Conservation (phyloP, 2,329 filamentous ascomycete species). For the Bipolaris oryzae region DNA sequence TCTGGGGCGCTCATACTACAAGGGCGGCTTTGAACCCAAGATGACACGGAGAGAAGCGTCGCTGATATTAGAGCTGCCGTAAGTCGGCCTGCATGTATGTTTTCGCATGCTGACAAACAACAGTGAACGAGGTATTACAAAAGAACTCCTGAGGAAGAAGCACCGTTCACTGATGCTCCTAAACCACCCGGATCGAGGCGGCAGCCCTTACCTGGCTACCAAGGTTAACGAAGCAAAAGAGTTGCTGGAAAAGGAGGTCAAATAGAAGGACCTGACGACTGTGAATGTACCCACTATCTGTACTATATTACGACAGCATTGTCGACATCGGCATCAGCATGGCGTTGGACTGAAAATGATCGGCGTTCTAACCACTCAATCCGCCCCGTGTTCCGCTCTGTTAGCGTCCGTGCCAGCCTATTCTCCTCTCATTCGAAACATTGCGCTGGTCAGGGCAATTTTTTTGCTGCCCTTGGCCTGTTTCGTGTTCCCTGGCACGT, state of each 20-base stretch:
- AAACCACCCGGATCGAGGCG: conserved; percentile 97
- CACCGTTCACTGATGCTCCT: conserved; percentile 95
- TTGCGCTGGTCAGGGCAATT: not conserved
- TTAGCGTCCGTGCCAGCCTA: not conserved
- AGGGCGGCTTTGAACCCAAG: conserved; percentile 94
- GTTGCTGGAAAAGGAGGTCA: conserved; percentile 76
- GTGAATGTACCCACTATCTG: conserved; percentile 24
- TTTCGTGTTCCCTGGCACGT: not conserved
- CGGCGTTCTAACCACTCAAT: conserved; percentile 1
- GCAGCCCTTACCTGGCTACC: conserved; percentile 93
- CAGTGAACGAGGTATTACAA: conserved; percentile 85
- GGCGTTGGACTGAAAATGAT: conserved; percentile 26
- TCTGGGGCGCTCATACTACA: conserved; percentile 92
- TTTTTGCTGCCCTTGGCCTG: not conserved
- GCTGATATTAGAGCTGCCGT: conserved; percentile 90
- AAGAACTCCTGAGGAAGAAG: conserved; percentile 93
- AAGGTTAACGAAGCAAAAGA: conserved; percentile 99
- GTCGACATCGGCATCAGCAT: conserved; percentile 30
- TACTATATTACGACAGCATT: conserved; percentile 29
- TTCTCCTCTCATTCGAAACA: not conserved
- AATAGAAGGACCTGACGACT: conserved; percentile 20
- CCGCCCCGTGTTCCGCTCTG: not conserved
- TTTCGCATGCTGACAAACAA: conserved; percentile 1
- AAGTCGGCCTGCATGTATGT: not conserved
- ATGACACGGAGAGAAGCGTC: conserved; percentile 94